Conservation (phyloP, 257 asterid genomes). For the Scutellaria barbata region DNA sequence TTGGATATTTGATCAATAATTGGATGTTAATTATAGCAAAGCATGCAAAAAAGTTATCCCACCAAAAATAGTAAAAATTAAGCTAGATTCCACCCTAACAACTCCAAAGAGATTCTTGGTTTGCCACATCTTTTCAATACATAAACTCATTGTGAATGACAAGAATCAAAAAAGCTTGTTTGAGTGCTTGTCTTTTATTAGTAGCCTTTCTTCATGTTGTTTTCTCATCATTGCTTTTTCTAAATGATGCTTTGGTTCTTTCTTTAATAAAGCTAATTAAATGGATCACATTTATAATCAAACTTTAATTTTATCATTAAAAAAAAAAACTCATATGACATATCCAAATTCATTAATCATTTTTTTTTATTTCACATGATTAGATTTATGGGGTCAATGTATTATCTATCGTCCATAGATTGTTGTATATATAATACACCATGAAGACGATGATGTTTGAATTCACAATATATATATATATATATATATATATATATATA, state of each 20-base stretch:
- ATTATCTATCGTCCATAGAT: too few species aligned
- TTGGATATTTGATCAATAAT: slow-evolving; percentile 5
- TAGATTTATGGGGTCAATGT: too few species aligned
- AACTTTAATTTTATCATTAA: slow-evolving; percentile 9
- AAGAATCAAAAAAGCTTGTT: slow-evolving; percentile 27
- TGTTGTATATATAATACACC: too few species aligned
- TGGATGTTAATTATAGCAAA: slow-evolving; percentile 25
- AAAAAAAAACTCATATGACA: too few species aligned
- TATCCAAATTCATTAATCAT: not conserved
- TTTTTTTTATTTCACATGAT: too few species aligned
- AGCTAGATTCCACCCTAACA: slow-evolving; percentile 42
- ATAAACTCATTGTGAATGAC: slow-evolving; percentile 25
- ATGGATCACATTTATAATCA: slow-evolving; percentile 17
- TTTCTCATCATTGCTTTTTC: slow-evolving; percentile 45
- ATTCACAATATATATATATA: too few species aligned
- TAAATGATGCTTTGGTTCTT: slow-evolving; percentile 33
- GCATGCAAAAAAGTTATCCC: slow-evolving; percentile 1
- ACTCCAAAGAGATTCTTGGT: slow-evolving; percentile 36
- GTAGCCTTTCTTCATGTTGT: slow-evolving; percentile 33
- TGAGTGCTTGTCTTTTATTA: slow-evolving; percentile 26
- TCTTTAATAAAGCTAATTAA: slow-evolving; percentile 25
- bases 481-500: too few species aligned
- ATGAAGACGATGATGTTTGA: too few species aligned
- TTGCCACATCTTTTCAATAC: slow-evolving; percentile 27
- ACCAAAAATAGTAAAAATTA: slow-evolving; percentile 25